Evolutionary conservation across 345 rosid genomes (phyloP).

Genomic region (Linum tenue): DNA sequence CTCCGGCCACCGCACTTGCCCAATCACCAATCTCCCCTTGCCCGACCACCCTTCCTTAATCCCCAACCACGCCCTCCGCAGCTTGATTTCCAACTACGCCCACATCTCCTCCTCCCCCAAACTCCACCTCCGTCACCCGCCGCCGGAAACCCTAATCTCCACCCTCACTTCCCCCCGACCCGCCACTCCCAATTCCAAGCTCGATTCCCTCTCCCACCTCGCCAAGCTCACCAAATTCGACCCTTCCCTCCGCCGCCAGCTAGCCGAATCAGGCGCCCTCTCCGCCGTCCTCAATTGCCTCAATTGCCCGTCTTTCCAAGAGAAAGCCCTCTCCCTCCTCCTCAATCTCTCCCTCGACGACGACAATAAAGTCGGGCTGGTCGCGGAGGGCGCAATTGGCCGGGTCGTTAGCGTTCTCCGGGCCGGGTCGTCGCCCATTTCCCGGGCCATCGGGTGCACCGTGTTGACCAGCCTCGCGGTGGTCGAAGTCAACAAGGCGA

Average conservation of each 20-base stretch:
- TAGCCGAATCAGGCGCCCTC: conserved; percentile 79
- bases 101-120: conserved; percentile 18
- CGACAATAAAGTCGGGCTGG: conserved; percentile 84
- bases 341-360: conserved; percentile 86
- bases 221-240: conserved; percentile 55
- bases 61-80: conserved; percentile 85
- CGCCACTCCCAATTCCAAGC: conserved; percentile 34
- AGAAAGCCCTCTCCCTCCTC: conserved; percentile 70
- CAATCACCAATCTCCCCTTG: conserved; percentile 69
- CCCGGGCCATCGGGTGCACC: conserved; percentile 79
- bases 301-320: conserved; percentile 31
- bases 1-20: conserved; percentile 81
- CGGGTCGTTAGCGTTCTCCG: conserved; percentile 49
- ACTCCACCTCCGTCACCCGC: background rate
- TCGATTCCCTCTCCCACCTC: conserved; percentile 54
- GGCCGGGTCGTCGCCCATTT: conserved; percentile 40
- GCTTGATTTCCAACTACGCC: conserved; percentile 64
- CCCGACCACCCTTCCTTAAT: conserved; percentile 64
- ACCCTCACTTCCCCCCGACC: conserved; percentile 40
- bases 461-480: conserved; percentile 79
- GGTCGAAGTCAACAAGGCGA: conserved; percentile 90
- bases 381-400: conserved; percentile 81
- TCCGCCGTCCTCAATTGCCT: conserved; percentile 57
- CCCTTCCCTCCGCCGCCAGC: conserved; percentile 49
- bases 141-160: conserved; percentile 44